Evolutionary conservation across 2,329 filamentous ascomycete species (phyloP), one percentile per base, ranked within the genome.

Genomic region (Diaporthe helianthi): DNA sequence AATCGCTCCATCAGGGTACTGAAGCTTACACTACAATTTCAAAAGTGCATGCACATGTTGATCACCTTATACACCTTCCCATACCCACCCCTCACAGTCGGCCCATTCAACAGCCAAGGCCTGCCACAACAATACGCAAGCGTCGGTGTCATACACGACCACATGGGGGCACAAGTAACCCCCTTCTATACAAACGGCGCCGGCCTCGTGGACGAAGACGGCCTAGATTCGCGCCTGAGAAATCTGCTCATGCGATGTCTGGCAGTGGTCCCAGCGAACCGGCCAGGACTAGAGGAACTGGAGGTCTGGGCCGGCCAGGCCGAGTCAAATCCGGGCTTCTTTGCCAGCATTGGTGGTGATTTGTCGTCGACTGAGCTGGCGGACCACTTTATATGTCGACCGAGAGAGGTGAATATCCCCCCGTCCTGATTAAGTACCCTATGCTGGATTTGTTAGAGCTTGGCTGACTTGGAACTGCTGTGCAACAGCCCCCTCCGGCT

Each of bases 201-300:
- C 12, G 24, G 19, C 2, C 7, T 61, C 4, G 41, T 61, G 3
- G 13, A 6, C 5, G 55, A 47, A 5, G 2, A 46, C 22, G 41
- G 24, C 4, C 55, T 61, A 2, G 55, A 61, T 22, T 19, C 26
- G 10, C 24, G 55, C 5, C 55, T 61, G 12, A 46, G 55, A 33
- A 15, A 61, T 7, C 38, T 61, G 10, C 55, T 61, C 12, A 61
- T 61, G 26, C 41, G 55, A 4, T 61, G 55, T 41, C 55, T 61
- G 24, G 55, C 55, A 9, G 13, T 61, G 19, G 1, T 47, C 2
- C 55, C 55, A 2, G 3, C 2, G 3, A 19, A 47, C 8, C 55
- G 55, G 10, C 55, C 55, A 0, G 41, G 38, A 1, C 24, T 61
- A 9, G 12, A 22, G 3, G 55, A 61, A 22, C 41, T 61, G 1